Evolutionary conservation across 2,329 filamentous ascomycete species (phyloP).

Genomic region (Albophoma yamanashiensis): DNA sequence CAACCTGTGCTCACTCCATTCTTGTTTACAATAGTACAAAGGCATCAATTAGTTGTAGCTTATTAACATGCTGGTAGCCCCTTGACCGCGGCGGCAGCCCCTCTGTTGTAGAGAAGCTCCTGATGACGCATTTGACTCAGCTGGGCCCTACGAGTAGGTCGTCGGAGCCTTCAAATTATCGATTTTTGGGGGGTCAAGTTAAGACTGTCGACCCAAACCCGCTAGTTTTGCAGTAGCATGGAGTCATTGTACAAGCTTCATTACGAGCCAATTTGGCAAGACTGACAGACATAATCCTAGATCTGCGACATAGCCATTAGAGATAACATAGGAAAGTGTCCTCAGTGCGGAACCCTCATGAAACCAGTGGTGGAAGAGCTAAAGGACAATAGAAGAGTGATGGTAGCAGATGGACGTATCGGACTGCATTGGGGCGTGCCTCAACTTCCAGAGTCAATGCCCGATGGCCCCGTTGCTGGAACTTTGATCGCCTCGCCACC

Average conservation of each 20-base stretch:
- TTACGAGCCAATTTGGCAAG: neutral
- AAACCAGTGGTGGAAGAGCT: neutral
- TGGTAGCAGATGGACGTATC: neutral
- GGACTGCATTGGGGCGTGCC: no score
- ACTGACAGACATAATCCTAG: neutral
- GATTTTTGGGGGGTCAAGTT: neutral
- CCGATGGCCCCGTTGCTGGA: neutral
- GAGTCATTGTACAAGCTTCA: neutral
- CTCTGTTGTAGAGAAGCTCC: neutral
- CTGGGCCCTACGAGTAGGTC: no score
- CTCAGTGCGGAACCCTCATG: no score
- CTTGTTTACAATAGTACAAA: neutral
- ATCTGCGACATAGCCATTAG: neutral
- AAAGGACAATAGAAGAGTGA: neutral
- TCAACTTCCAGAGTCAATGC: neutral
- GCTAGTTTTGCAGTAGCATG: neutral
- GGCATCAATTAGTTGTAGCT: no score
- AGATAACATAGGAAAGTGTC: neutral
- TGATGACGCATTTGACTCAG: neutral
- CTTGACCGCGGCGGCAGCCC: no score
- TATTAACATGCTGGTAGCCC: no score
- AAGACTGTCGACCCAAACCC: neutral
- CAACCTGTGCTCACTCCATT: neutral
- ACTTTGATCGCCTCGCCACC: neutral
- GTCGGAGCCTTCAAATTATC: no score